These are phyloP conservation scores for Penicillium expansum DNA, from an alignment of 2,329 filamentous ascomycete species.

Conservation along the genomic window DNA sequence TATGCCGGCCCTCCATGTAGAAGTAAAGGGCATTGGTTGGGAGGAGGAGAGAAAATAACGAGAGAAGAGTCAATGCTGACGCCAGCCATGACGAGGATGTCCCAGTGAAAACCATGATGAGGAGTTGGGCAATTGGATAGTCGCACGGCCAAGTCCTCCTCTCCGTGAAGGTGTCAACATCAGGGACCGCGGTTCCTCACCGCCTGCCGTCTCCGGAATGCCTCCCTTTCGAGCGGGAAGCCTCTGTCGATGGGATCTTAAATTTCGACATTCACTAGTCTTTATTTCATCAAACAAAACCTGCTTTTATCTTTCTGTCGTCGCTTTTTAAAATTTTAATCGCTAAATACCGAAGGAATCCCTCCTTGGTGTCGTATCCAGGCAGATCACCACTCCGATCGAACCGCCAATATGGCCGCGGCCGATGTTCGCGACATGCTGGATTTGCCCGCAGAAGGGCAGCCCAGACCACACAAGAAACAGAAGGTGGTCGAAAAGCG, in stretches of 20 bases:
- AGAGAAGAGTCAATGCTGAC: slow-evolving; percentile 58
- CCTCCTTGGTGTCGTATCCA: background rate
- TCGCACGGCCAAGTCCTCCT: slow-evolving; percentile 11
- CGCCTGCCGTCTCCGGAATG: slow-evolving; percentile 20
- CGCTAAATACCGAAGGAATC: background rate
- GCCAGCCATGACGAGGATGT: slow-evolving; percentile 40
- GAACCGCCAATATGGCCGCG: slow-evolving; percentile 59
- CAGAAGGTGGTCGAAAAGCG: slow-evolving; percentile 63
- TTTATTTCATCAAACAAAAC: slow-evolving; percentile 14
- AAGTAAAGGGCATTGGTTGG: slow-evolving; percentile 87
- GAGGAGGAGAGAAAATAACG: slow-evolving; percentile 59
- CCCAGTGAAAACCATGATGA: slow-evolving; percentile 37
- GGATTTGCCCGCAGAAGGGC: slow-evolving; percentile 66
- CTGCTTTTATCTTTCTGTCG: slow-evolving; percentile 3
- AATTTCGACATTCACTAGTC: slow-evolving; percentile 1
- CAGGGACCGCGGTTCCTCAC: slow-evolving; percentile 25
- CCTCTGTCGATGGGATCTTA: slow-evolving; percentile 18
- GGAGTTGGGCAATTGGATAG: slow-evolving; percentile 14
- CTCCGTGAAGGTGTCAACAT: slow-evolving; percentile 24
- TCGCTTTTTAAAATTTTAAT: background rate
- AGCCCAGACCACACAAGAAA: slow-evolving; percentile 67
- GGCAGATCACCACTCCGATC: background rate
- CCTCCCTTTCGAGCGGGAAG: slow-evolving; percentile 25
- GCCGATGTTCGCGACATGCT: slow-evolving; percentile 87
- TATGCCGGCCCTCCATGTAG: slow-evolving; percentile 79